A percentile compares a stretch with the other conserved stretches of the same genome.
Conservation (phyloP, 2,329 filamentous ascomycete species). For the Penicillium hordei region DNA sequence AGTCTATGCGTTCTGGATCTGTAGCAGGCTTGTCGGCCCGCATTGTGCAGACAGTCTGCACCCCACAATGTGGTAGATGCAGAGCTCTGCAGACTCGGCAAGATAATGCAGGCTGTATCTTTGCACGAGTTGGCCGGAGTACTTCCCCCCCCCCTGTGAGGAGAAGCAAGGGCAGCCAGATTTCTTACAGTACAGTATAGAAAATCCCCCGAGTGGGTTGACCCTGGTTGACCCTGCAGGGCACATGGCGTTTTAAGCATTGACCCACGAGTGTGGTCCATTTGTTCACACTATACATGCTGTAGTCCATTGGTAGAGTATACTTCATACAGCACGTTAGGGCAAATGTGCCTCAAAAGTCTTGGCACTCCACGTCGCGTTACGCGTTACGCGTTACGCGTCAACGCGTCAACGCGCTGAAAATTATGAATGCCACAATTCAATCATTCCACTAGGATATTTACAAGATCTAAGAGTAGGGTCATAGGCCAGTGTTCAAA, state of each 20-base stretch:
- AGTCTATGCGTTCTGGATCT: background rate
- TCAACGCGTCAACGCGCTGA: background rate
- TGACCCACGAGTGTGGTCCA: background rate
- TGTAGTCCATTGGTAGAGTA: background rate
- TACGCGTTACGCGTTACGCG: background rate
- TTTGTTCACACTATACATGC: background rate
- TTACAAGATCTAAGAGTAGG: background rate
- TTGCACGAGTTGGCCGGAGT: background rate
- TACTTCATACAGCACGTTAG: background rate
- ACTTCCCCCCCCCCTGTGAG: background rate
- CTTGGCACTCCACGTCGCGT: slow-evolving; percentile 5
- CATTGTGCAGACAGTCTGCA: slow-evolving; percentile 14
- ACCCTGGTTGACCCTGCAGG: background rate
- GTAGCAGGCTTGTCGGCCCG: slow-evolving; percentile 1
- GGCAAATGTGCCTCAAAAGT: background rate
- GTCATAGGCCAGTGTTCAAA: background rate
- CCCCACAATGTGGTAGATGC: slow-evolving; percentile 10
- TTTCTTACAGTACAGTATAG: slow-evolving; percentile 8
- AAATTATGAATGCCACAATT: background rate
- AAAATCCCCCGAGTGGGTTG: slow-evolving; percentile 7
- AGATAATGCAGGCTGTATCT: slow-evolving; percentile 21
- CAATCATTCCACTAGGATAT: background rate
- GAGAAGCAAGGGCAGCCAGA: slow-evolving; percentile 14
- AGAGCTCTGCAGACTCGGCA: slow-evolving; percentile 12
- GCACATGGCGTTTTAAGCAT: slow-evolving; percentile 11